Base-by-base conservation (phyloP, 2,329 filamentous ascomycete genomes). In the Ophiocordyceps camponoti-rufipedis region DNA sequence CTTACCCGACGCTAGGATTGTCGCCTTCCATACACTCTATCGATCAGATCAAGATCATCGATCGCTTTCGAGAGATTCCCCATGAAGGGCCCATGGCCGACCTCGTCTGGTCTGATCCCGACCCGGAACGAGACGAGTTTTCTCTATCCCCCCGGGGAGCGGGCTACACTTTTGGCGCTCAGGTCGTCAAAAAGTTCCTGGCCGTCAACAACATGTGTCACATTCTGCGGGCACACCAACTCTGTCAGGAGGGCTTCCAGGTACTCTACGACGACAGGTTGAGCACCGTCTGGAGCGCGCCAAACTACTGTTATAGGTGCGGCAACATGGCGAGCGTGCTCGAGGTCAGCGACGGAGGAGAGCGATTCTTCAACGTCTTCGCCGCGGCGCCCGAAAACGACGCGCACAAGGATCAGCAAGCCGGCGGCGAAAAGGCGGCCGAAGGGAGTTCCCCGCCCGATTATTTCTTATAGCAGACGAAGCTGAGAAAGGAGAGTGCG, bases 61-160 rank as follows among this genome's bases (percentile, higher is more conserved):
- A 98, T 66, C 85, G 91, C 42, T 98, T 96, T 70, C 81, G 91
- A 53, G 91, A 98, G 61, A 98, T 98, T 48, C 91, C 91, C 5
- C 91, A 98, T 65, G 91, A 98, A 65, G 91, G 91, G 0, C 91
- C 91, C 32, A 98, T 98, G 91, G 91, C 91, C n/a, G 91, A 98
- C 62, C 70, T 98, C 5, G 91, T 98, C 31, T 98, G 91, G 91
- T 94, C 87, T 18, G 91, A 98, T 60, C 91, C 91, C 0, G 91
- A 98, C 60, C 82, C 85, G n/a, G 91, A 98, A 55, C 77, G 88
- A 47, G 91, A 98, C 64, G 91, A 98, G 62, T 98, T 98, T 64
- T 93, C 85, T 7, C 74, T 98, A 14, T 93, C 85, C 8, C 91
- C 91, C 2, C 76, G 91, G 50, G 91, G 91, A 41, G 91, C 91